Percentiles rank a stretch among this genome's conserved stretches.
Conservation (phyloP, 352 stramenopile species). For the Globisporangium emineosum region DNA sequence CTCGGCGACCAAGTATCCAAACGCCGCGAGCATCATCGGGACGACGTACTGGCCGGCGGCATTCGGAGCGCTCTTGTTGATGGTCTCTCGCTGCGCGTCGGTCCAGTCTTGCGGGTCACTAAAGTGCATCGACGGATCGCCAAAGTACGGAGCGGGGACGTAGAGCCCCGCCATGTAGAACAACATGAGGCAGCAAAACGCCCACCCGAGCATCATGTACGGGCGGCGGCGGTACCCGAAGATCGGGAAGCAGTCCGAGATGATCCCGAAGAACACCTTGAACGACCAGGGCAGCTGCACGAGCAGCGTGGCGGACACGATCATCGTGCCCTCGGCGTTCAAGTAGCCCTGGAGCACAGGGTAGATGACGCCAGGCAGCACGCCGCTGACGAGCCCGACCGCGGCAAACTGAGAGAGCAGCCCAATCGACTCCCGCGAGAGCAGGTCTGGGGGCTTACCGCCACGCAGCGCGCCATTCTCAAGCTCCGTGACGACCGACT, state of each 20-base stretch:
- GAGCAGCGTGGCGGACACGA: slow-evolving; percentile 43
- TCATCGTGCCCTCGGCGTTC: slow-evolving; percentile 48
- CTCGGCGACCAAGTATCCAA: slow-evolving; percentile 63
- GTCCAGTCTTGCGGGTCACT: slow-evolving; percentile 36
- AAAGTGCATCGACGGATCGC: slow-evolving; percentile 30
- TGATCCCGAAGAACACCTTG: slow-evolving; percentile 56
- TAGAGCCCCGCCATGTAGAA: slow-evolving; percentile 39
- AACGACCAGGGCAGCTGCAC: slow-evolving; percentile 58
- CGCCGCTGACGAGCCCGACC: slow-evolving; percentile 47
- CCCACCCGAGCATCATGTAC: slow-evolving; percentile 61
- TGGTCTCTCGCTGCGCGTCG: slow-evolving; percentile 25
- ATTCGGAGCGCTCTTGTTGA: slow-evolving; percentile 40
- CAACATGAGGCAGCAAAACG: slow-evolving; percentile 44
- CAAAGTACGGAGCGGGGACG: slow-evolving; percentile 47
- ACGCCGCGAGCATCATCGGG: slow-evolving; percentile 63
- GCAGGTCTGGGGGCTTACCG: slow-evolving; percentile 28
- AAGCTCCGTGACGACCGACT: background rate
- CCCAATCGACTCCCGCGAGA: slow-evolving; percentile 30
- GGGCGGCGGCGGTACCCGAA: slow-evolving; percentile 46
- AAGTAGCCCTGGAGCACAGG: slow-evolving; percentile 58
- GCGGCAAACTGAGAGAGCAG: slow-evolving; percentile 49
- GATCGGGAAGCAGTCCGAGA: slow-evolving; percentile 65
- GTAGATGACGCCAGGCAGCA: slow-evolving; percentile 48
- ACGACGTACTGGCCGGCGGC: slow-evolving; percentile 49
- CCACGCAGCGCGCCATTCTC: slow-evolving; percentile 31